Base-by-base conservation (phyloP, 768 basidiomycete genomes). In the Russula olivacea region DNA sequence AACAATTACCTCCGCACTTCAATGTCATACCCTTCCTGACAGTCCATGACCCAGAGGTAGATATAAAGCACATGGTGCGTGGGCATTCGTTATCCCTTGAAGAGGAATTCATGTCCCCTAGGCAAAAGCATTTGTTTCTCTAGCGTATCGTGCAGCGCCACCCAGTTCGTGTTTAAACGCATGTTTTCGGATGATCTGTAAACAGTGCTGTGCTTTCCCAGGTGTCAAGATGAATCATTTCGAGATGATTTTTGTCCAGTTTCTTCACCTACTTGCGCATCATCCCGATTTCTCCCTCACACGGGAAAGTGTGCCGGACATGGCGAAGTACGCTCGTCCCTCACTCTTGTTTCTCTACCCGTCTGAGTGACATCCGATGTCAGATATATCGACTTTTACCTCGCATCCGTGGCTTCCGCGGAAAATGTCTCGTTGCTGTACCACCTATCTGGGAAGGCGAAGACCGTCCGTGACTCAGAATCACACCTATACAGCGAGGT, bases 351-450 rank as follows among this genome's bases (percentile, higher is more conserved):
- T 34, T 52, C 2, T 1, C 36, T 51, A 15, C 4, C 51, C 55
- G 58, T 17, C 15, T 14, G 36, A 17, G 53, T 55, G 38, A 50
- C 66, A 19, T 59, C 19, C 56, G 36, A 63, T 47, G 55, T n/a
- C 68, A 97, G 94, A 75, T 96, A 97, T 73, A 79, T 98, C 61
- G 85, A 90, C 32, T 89, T 95, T 69, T 98, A 91, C 72, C 79
- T 98, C 12, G 87, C 91, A 52, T 79, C 85, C 58, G 76, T 98
- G 21, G 86, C 82, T 23, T 84, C 81, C 19, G 72, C 81, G n/a
- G 92, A 98, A 45, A 98, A 92, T 67, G 76, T 98, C 21, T 83
- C 89, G 0, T 79, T 98, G 2, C 76, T 99, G 17, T 93, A 86
- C 67, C 85, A 91, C 68, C 79, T 98, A 17, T 88, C 94, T 0